These are phyloP conservation scores for Petunia hybrid DNA, from an alignment of 305 asterid genomes.

Conservation along the genomic window DNA sequence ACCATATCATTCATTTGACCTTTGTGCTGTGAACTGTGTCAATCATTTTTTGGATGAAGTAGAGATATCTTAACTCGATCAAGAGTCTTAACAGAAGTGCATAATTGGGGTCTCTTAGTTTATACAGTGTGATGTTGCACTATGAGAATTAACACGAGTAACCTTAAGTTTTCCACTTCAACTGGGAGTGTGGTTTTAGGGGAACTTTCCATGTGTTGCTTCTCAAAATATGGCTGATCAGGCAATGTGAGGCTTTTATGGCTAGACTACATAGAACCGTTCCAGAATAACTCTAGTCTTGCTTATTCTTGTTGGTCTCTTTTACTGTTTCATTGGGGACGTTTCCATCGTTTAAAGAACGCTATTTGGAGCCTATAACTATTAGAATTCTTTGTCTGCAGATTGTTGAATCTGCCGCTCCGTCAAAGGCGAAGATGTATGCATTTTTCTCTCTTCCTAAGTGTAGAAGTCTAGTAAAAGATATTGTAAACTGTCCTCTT, in stretches of 20 bases:
- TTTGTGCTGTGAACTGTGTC: conserved; percentile 1
- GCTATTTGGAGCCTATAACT: not conserved
- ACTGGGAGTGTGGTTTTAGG: not conserved
- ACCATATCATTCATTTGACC: not conserved
- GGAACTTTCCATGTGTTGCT: conserved; percentile 4
- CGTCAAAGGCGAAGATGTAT: conserved; percentile 80
- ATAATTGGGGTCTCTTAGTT: conserved; percentile 1
- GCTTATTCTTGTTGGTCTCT: conserved; percentile 11
- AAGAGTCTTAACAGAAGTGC: conserved; percentile 1
- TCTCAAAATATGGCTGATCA: conserved; percentile 23
- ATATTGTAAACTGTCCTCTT: conserved; percentile 22
- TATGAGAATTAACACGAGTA: not conserved
- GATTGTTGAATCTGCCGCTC: conserved; percentile 78
- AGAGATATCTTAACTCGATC: not conserved
- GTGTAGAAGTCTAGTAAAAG: conserved; percentile 28
- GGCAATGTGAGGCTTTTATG: conserved; percentile 5
- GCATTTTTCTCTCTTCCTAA: conserved; percentile 37
- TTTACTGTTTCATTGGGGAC: conserved; percentile 14
- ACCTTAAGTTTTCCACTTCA: conserved; percentile 1
- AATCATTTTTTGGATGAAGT: not conserved
- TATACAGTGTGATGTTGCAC: not conserved
- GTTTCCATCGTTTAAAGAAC: not conserved
- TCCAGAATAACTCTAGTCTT: not conserved
- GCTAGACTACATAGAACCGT: not conserved
- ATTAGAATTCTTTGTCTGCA: conserved; percentile 44